Base-by-base conservation (phyloP, 1,284 basidiomycete species). In the Fomitopsis schrenkii region DNA sequence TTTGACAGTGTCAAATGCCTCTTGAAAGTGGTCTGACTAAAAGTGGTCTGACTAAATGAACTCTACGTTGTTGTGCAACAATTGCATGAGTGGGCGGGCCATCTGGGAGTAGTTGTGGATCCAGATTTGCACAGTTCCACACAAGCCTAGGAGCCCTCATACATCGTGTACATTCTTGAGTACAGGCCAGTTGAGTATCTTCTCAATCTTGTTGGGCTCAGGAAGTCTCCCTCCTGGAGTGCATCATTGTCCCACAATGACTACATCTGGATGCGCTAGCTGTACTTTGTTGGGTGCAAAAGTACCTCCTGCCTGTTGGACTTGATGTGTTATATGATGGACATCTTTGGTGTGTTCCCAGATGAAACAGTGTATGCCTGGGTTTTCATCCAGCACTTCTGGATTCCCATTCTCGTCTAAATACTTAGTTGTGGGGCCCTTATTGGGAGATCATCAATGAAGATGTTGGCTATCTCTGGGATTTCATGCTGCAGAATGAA, bases 401-500 rank as follows among this genome's bases (percentile, higher is more conserved):
- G 14, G 28, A 14, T 26, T 26, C 22, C 48, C 48, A 6, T 33
- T 26, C 7, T 50, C 50, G 5, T 30, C 19, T n/a, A 57, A 19
- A 19, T 57, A 57, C 22, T 46, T 17, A 0, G 63, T 67, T 30
- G 69, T 70, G 3, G 36, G 57, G 3, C 38, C 26, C 57, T 45
- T 55, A 15, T 44, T 4, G 40, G 48, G 6, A 58, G 35, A 33
- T 60, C 55, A 44, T 60, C 59, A 22, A 50, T 30, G 55, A 44
- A 60, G 22, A 45, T 54, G 8, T 44, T 42, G n/a, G 55, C 46
- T 15, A 41, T 28, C 14, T 48, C 8, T 53, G 14, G 72, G 17
- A 78, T 76, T 57, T 79, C 71, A 2, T 62, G 60, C 42, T 74
- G 65, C 0, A 79, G 62, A 35, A 76, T 76, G 54, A 69, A 74